A percentile compares a stretch with the other conserved stretches of the same genome.
phyloP scores from a whole-genome alignment of 2,329 filamentous ascomycete species.

The Xylariaceae sp. region DNA sequence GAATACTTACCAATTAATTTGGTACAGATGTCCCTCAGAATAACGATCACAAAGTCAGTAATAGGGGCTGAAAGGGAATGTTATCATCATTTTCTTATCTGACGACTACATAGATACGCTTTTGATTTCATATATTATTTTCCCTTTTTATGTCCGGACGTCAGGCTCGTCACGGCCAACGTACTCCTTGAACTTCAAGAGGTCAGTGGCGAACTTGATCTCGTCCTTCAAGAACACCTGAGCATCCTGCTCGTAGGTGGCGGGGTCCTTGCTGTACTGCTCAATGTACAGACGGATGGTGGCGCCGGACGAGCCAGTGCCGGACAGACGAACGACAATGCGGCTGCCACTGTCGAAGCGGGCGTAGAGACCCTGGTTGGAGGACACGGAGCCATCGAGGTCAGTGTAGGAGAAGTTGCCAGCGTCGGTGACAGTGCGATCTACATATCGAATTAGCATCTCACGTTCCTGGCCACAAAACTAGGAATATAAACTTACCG shows the following conservation, averaged over 20 bases:
- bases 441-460: slow-evolving; percentile 31
- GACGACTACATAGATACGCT: neutral
- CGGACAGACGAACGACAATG: slow-evolving; percentile 90
- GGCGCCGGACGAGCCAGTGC: slow-evolving; percentile 89
- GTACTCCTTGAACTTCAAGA: slow-evolving; percentile 91
- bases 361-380: slow-evolving; percentile 93
- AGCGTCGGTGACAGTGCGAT: slow-evolving; percentile 77
- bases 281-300: slow-evolving; percentile 97
- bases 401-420: slow-evolving; percentile 99
- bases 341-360: slow-evolving; percentile 92
- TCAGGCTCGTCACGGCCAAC: slow-evolving; percentile 89
- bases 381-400: slow-evolving; percentile 91
- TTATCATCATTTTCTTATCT: slow-evolving; percentile 9
- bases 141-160: slow-evolving; percentile 76
- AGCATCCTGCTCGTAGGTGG: slow-evolving; percentile 73
- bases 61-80: neutral
- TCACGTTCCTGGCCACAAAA: neutral
- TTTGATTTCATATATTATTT: neutral
- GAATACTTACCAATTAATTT: slow-evolving; percentile 11
- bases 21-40: too few relatives aligned
- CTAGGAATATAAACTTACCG: slow-evolving; percentile 38
- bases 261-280: slow-evolving; percentile 80
- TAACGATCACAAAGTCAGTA: too few relatives aligned
- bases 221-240: slow-evolving; percentile 93
- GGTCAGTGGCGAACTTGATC: slow-evolving; percentile 74